These are phyloP conservation scores for Trametes pubescens DNA, from an alignment of 1,284 basidiomycete genomes.

Conservation along the genomic window DNA sequence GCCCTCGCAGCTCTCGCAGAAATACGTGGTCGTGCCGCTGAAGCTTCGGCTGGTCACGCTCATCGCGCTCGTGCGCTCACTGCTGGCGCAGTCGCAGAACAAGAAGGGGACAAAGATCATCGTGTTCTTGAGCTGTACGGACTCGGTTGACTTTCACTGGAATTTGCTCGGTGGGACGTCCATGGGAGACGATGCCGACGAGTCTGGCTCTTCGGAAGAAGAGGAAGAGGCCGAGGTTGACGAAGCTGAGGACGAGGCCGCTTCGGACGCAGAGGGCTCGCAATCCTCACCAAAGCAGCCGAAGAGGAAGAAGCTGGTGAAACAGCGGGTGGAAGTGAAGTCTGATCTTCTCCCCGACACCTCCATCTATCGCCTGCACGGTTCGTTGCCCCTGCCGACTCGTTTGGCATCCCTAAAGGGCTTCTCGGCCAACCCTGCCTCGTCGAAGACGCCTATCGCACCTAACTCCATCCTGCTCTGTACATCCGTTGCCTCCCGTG, in stretches of 20 bases:
- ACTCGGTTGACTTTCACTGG: conserved; percentile 99
- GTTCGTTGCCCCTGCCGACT: conserved; percentile 85
- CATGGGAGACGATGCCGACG: conserved; percentile 68
- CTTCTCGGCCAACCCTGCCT: conserved; percentile 67
- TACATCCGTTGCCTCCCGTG: conserved; percentile 97
- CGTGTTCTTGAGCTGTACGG: conserved; percentile 96
- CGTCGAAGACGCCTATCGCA: conserved; percentile 41
- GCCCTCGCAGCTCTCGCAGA: conserved; percentile 94
- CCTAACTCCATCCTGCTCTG: conserved; percentile 85
- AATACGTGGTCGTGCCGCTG: conserved; percentile 91
- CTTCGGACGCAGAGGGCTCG: conserved; percentile 43
- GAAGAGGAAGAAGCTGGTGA: conserved; percentile 35
- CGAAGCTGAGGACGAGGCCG: conserved; percentile 14
- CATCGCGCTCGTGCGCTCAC: conserved; percentile 82
- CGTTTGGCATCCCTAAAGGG: conserved; percentile 85
- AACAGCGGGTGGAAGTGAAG: conserved; percentile 60
- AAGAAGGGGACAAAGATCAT: conserved; percentile 77
- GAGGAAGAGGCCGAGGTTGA: conserved; percentile 33
- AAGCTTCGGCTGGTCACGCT: conserved; percentile 94
- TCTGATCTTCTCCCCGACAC: conserved; percentile 86
- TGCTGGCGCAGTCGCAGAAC: conserved; percentile 68
- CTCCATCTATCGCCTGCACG: conserved; percentile 92
- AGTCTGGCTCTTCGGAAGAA: conserved; percentile 37
- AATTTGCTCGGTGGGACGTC: conserved; percentile 79
- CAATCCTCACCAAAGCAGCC: conserved; percentile 23